Conservation (phyloP, 306 rosid genomes). For the Sophora flavescens region DNA sequence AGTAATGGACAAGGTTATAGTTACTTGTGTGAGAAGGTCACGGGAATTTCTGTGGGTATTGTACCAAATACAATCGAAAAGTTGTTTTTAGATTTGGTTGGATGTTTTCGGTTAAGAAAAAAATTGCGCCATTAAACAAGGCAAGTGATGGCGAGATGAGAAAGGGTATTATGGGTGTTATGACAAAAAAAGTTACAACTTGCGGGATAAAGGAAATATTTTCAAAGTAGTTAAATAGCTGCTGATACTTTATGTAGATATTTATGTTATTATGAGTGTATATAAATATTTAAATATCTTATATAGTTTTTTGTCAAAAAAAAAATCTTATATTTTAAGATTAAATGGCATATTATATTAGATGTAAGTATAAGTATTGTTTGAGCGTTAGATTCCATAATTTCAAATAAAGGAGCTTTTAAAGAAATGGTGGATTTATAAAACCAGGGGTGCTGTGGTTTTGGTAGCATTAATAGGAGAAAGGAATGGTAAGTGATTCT, state of each 20-base stretch:
- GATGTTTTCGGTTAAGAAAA: conserved; percentile 25
- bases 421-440: background rate
- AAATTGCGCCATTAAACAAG: background rate
- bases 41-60: background rate
- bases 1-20: background rate
- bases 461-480: conserved; percentile 21
- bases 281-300: no score
- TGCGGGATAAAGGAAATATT: background rate
- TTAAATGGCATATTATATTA: no score
- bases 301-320: no score
- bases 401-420: no score
- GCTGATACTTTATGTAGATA: no score
- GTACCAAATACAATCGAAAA: background rate
- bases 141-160: background rate
- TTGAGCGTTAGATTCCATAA: no score
- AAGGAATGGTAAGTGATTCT: conserved; percentile 15
- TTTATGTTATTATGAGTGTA: no score
- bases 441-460: conserved; percentile 67
- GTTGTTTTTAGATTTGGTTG: background rate
- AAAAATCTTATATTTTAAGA: no score
- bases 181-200: background rate
- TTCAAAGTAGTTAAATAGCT: no score
- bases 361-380: no score
- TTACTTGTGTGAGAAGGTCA: background rate
- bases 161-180: conserved; percentile 39